A percentile compares a stretch with the other conserved stretches of the same genome.
phyloP scores from a whole-genome alignment of 1,284 basidiomycete species.

The Cryptococcus deneoformans region DNA sequence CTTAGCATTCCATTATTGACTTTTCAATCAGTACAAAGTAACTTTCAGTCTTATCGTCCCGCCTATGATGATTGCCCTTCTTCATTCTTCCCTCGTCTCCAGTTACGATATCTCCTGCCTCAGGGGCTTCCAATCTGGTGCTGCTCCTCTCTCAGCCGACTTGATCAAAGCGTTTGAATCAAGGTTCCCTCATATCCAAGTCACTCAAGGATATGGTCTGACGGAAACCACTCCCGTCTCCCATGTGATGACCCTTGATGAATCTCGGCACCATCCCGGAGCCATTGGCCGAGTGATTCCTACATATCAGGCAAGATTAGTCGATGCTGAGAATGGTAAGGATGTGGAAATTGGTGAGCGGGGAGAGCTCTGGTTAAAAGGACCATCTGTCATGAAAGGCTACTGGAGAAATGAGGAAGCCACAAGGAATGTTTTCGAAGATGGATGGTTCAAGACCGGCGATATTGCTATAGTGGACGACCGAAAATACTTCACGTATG shows the following conservation, averaged over 20 bases:
- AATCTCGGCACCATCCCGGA: constrained; percentile 53
- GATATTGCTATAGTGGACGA: constrained; percentile 64
- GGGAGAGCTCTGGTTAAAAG: constrained; percentile 79
- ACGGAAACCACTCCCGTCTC: constrained; percentile 53
- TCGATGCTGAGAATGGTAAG: constrained; percentile 48
- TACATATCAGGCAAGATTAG: constrained; percentile 72
- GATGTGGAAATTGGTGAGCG: constrained; percentile 55
- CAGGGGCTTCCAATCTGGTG: constrained; percentile 65
- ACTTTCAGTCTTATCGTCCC: constrained; percentile 71
- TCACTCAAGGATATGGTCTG: constrained; percentile 51
- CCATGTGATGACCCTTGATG: constrained; percentile 39
- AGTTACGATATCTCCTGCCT: constrained; percentile 68
- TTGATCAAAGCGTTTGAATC: constrained; percentile 30
- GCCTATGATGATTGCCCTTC: constrained; percentile 65
- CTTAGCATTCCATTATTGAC: background rate
- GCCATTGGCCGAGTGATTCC: constrained; percentile 71
- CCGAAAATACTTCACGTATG: constrained; percentile 56
- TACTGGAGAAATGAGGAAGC: constrained; percentile 63
- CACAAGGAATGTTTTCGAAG: constrained; percentile 60
- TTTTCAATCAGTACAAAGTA: constrained; percentile 59
- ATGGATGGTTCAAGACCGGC: constrained; percentile 78
- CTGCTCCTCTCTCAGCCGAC: constrained; percentile 67
- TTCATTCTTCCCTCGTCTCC: constrained; percentile 57
- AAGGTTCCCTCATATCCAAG: constrained; percentile 22
- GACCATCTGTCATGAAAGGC: constrained; percentile 75